These are phyloP conservation scores for Globisporangium viniferum DNA, from an alignment of 352 stramenopile genomes.

Conservation along the genomic window DNA sequence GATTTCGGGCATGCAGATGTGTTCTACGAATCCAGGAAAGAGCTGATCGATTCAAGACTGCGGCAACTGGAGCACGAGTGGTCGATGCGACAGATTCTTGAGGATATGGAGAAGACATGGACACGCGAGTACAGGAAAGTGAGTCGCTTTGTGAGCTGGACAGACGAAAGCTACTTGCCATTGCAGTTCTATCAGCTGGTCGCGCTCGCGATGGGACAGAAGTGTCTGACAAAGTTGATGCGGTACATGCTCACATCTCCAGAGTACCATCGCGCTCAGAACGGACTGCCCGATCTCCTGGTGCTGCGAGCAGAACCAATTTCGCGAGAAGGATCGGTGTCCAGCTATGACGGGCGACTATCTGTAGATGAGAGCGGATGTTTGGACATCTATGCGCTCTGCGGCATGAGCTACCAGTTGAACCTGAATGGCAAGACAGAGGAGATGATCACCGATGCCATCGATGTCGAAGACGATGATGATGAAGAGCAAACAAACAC, in stretches of 20 bases:
- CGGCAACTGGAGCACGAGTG: constrained; percentile 35
- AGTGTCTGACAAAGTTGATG: constrained; percentile 38
- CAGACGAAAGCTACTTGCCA: constrained; percentile 22
- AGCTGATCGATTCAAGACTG: constrained; percentile 45
- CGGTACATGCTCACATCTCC: constrained; percentile 67
- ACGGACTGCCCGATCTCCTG: constrained; percentile 68
- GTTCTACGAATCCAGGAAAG: constrained; percentile 43
- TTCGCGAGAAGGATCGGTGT: not conserved
- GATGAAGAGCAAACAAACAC: constrained; percentile 15
- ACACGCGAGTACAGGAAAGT: constrained; percentile 43
- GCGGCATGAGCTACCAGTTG: constrained; percentile 46
- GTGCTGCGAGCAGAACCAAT: constrained; percentile 34
- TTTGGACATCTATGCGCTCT: constrained; percentile 47
- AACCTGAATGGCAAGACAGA: constrained; percentile 30
- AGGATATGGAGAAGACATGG: constrained; percentile 35
- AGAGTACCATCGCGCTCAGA: constrained; percentile 68
- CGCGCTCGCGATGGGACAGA: constrained; percentile 43
- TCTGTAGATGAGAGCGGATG: constrained; percentile 35
- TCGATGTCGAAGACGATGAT: constrained; percentile 1
- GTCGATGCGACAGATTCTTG: constrained; percentile 45
- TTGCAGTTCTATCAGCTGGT: constrained; percentile 55
- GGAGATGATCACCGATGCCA: not conserved
- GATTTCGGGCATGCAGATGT: constrained; percentile 65
- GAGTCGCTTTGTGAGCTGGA: constrained; percentile 65
- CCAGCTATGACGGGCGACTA: not conserved